A percentile compares a stretch with the other conserved stretches of the same genome.
phyloP scores from a whole-genome alignment of 1,284 basidiomycete species.

The Boletus smithii region DNA sequence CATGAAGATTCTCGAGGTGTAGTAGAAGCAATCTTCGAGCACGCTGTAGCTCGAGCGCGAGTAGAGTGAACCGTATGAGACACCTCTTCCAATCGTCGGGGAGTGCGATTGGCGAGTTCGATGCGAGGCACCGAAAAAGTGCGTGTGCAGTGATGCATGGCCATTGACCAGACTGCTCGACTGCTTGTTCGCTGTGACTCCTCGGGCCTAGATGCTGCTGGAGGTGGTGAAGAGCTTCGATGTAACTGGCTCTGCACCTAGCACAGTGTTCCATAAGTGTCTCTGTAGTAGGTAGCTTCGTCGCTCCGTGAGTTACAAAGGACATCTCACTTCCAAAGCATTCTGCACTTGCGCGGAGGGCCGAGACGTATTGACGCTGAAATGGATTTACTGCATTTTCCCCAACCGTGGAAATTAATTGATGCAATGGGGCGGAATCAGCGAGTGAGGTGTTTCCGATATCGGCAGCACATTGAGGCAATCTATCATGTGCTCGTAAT shows the following conservation, averaged over 20 bases:
- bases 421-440: neutral
- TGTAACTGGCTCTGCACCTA: constrained; percentile 5
- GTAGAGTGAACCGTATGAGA: constrained; percentile 29
- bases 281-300: constrained; percentile 2
- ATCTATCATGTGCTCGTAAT: neutral
- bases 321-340: constrained; percentile 9
- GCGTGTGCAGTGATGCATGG: constrained; percentile 27
- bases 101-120: constrained; percentile 8
- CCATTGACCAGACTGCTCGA: constrained; percentile 29
- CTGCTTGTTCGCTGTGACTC: constrained; percentile 14
- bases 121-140: constrained; percentile 29
- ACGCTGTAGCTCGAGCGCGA: constrained; percentile 28
- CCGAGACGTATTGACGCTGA: too few species aligned
- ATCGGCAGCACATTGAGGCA: neutral
- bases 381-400: neutral
- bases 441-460: neutral
- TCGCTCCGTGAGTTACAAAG: too few species aligned
- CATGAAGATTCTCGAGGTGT: constrained; percentile 2
- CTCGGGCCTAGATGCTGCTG: constrained; percentile 9
- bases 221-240: constrained; percentile 8
- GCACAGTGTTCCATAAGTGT: constrained; percentile 10
- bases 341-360: constrained; percentile 17
- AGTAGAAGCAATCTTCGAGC: constrained; percentile 16
- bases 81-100: constrained; percentile 28
- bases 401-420: constrained; percentile 3